Base-by-base conservation (phyloP, 306 rosid genomes). In the Rosa chinensis region DNA sequence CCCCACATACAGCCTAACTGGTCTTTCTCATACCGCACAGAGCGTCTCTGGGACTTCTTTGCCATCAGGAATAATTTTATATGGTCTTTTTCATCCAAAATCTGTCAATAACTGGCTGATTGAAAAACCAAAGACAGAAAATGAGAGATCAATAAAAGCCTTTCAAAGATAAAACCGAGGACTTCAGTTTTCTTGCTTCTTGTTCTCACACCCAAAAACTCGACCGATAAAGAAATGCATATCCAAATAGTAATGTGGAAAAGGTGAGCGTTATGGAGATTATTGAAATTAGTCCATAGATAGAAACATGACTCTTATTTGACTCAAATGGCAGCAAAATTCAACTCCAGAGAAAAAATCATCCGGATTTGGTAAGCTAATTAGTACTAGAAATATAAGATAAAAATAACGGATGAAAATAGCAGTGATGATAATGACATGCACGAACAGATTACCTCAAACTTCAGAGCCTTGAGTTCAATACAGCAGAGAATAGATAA, bases 1-100 rank as follows among this genome's bases (percentile, higher is more conserved):
- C 99, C 96, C 98, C 96, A 93, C 94, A 96, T 96, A 75, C 99
- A 96, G 58, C 99, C 98, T 3, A 90, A 88, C 72, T 93, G 96
- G 88, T 93, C 96, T 87, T 86, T 93, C 88, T 90, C 97, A 82
- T 86, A 89, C 78, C 89, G 90, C 71, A 89, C 78, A 48, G 86
- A 6, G 72, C 92, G 93, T 81, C 89, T 96, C 73, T 88, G 90
- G 43, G 99, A 91, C 78, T 84, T 88, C 87, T 92, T 96, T 58
- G 93, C 91, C 99, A 93, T 93, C 20, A 64, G 39, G 62, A 81
- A 70, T 40, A 14, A 78, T 58, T 86, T 63, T 64, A 74, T 72
- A 77, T 58, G 66, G 76, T 59, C 12, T 32, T 20, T 25, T 58
- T 62, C 62, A 73, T 77, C 72, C 73, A 79, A 85, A 84, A 78